These are phyloP conservation scores for Zalaria obscura DNA, from an alignment of 2,329 filamentous ascomycete species.

Conservation along the genomic window DNA sequence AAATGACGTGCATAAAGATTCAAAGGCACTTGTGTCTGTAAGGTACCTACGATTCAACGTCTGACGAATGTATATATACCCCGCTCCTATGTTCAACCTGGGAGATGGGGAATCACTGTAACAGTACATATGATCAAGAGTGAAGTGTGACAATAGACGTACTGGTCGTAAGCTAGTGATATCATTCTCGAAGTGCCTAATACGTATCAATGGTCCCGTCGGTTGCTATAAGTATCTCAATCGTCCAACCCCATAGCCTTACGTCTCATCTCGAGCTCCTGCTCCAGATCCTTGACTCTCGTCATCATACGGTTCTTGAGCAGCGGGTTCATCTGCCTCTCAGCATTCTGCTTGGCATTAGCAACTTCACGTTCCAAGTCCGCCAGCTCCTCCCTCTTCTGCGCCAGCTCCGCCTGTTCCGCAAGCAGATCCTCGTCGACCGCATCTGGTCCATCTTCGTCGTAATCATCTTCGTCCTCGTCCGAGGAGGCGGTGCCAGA, in stretches of 20 bases:
- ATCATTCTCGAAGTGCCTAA: no score
- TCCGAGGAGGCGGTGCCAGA: conserved; percentile 23
- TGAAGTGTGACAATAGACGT: no score
- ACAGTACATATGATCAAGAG: no score
- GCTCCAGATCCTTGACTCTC: conserved; percentile 35
- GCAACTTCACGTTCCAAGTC: conserved; percentile 39
- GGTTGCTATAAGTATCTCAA: no score
- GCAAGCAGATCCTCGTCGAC: conserved; percentile 39
- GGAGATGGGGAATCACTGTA: no score
- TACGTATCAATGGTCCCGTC: no score
- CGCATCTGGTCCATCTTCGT: conserved; percentile 25
- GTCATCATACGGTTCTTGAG: conserved; percentile 34
- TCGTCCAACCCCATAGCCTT: conserved; percentile 22
- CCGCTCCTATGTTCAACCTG: no score
- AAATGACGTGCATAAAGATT: background rate
- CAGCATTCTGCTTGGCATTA: conserved; percentile 21
- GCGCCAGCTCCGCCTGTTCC: conserved; percentile 30
- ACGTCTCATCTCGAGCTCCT: conserved; percentile 41
- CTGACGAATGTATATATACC: no score
- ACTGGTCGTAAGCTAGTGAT: no score
- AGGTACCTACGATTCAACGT: no score
- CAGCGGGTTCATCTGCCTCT: conserved; percentile 32
- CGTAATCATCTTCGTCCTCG: conserved; percentile 32
- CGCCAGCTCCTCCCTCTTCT: conserved; percentile 38
- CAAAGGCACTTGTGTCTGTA: no score